phyloP scores from a whole-genome alignment of 208 protist species.

The Angomonas desouzai region DNA sequence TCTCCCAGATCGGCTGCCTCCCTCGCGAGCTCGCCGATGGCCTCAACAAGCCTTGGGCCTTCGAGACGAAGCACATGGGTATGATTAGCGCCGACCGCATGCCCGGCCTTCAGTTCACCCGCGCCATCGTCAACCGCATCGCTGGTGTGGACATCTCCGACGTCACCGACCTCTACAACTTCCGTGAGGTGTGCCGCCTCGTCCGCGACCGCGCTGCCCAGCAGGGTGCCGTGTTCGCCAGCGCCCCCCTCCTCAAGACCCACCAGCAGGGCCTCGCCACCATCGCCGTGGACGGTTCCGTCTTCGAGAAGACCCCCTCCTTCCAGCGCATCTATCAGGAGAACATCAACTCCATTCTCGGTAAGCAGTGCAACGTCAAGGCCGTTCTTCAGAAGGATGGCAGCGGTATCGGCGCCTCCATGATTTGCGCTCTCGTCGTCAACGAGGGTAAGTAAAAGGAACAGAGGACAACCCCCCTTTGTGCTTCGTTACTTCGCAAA shows the following conservation, averaged over 20 bases:
- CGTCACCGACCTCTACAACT: conserved; percentile 37
- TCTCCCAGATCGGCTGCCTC: conserved; percentile 48
- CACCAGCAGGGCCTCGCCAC: conserved; percentile 55
- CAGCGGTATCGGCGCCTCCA: conserved; percentile 82
- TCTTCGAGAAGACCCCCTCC: conserved; percentile 85
- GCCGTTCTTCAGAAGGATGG: conserved; percentile 80
- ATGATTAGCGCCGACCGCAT: conserved; percentile 63
- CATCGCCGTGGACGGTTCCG: conserved; percentile 79
- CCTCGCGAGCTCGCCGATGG: conserved; percentile 29
- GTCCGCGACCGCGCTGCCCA: conserved; percentile 77
- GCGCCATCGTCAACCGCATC: conserved; percentile 36
- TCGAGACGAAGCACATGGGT: conserved; percentile 57
- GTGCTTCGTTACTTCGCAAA: background rate
- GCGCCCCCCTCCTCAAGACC: conserved; percentile 73
- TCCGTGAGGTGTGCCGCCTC: conserved; percentile 63
- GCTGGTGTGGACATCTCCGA: conserved; percentile 43
- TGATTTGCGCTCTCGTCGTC: conserved; percentile 78
- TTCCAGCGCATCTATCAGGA: conserved; percentile 81
- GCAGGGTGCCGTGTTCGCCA: conserved; percentile 62
- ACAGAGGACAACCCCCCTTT: background rate
- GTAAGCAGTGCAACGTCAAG: conserved; percentile 42
- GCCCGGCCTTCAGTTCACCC: conserved; percentile 69
- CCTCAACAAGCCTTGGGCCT: conserved; percentile 42
- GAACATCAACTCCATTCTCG: conserved; percentile 64
- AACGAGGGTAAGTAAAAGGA: conserved; percentile 24